Base-by-base conservation (phyloP, 1,284 basidiomycete species). In the Ustilago esculenta region DNA sequence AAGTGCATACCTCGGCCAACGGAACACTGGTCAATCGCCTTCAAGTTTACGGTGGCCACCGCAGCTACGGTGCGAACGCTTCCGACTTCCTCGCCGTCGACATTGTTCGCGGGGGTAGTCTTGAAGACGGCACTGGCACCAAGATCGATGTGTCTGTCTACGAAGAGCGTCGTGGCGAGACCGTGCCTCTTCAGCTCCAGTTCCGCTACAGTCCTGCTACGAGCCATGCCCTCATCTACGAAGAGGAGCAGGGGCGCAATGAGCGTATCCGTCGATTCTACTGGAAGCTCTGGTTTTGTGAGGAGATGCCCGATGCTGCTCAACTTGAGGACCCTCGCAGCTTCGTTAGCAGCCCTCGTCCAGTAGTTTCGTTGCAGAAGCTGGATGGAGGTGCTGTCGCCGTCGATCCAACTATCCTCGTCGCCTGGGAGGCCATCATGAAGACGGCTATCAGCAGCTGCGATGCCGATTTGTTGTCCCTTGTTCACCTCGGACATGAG, bases 331-430 rank as follows among this genome's bases (percentile, higher is more conserved):
- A 89, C 2, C 78, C 80, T 0, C 46, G 67, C 41, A 87, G 15
- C 83, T 93, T 44, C 85, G 85, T 20, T 78, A 91, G 23, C 90
- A 92, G 92, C n/a, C 87, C 87, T 52, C 90, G 88, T 56, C 90
- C 93, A 58, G 94, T 91, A 2, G 87, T 25, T 33, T 32, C 30
- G n/a, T 18, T 18, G 30, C 42, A 44, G 29, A 18, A 8, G 17
- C 42, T 20, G 24, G 42, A 44, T 44, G 42, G 92, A 48, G 76
- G 73, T n/a, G 63, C 70, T 53, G 76, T 75, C 43, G 96, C 95
- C 0, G 95, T 98, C 92, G 96, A 98, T 85, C 98, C 96, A 80
- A 93, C 94, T 51, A 98, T 98, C 80, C 94, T 98, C 58, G 90
- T 94, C 42, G 94, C 94, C 40, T 98, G 95, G 94, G 71, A 76